These are phyloP conservation scores for Aspergillus neoniger DNA, from an alignment of 2,329 filamentous ascomycete species.

Conservation along the genomic window DNA sequence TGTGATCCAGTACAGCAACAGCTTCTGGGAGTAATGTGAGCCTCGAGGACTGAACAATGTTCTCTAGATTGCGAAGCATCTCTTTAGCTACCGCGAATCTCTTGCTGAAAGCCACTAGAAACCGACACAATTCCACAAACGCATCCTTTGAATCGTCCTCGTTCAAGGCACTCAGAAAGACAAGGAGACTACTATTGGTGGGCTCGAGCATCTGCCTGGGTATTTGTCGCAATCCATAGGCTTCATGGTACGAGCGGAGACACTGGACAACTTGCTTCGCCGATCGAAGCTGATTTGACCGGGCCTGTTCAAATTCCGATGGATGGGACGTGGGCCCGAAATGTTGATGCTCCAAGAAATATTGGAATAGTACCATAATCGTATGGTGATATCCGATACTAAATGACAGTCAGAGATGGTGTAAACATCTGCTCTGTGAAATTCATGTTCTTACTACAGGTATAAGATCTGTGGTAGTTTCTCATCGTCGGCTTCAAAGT, in stretches of 20 bases:
- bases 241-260: slow-evolving; percentile 29
- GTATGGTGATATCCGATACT: slow-evolving; percentile 34
- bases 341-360: slow-evolving; percentile 23
- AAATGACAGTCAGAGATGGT: slow-evolving; percentile 16
- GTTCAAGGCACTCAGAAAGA: slow-evolving; percentile 24
- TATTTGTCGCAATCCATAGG: slow-evolving; percentile 33
- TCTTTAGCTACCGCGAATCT: slow-evolving; percentile 26
- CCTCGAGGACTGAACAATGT: slow-evolving; percentile 12
- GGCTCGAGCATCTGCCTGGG: slow-evolving; percentile 32
- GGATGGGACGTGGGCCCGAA: slow-evolving; percentile 13
- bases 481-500: slow-evolving; percentile 19
- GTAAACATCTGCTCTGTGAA: not conserved
- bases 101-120: slow-evolving; percentile 27
- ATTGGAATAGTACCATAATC: slow-evolving; percentile 29
- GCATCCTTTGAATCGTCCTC: slow-evolving; percentile 26
- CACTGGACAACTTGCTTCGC: slow-evolving; percentile 30
- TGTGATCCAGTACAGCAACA: slow-evolving; percentile 22
- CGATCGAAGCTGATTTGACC: slow-evolving; percentile 21
- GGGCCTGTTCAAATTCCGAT: slow-evolving; percentile 16
- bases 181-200: slow-evolving; percentile 24
- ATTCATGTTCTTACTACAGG: slow-evolving; percentile 29
- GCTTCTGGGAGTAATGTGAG: slow-evolving; percentile 28
- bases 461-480: slow-evolving; percentile 31
- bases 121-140: slow-evolving; percentile 32
- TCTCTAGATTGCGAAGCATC: slow-evolving; percentile 27